A percentile compares a stretch with the other conserved stretches of the same genome.
phyloP scores from a whole-genome alignment of 768 basidiomycete species.

The Naematelia aurantialba region DNA sequence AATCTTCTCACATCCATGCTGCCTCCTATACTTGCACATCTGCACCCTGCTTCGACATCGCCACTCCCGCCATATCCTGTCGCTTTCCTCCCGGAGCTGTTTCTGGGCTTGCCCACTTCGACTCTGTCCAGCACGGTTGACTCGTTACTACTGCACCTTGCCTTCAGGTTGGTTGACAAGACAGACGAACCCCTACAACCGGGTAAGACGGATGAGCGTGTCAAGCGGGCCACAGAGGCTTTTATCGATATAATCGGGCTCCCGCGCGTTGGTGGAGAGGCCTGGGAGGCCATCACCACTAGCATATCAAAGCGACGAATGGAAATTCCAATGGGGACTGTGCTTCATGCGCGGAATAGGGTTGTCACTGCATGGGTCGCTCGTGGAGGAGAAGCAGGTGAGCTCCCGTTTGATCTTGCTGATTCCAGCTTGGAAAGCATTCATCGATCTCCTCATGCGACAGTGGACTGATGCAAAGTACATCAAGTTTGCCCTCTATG shows the following conservation, averaged over 20 bases:
- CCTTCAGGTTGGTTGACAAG: neutral
- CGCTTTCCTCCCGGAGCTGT: conserved; percentile 38
- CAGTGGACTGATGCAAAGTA: conserved; percentile 74
- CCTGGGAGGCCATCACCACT: conserved; percentile 30
- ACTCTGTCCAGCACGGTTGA: conserved; percentile 57
- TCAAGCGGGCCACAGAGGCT: conserved; percentile 58
- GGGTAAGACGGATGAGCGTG: conserved; percentile 53
- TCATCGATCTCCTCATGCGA: conserved; percentile 53
- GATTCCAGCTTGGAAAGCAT: conserved; percentile 9
- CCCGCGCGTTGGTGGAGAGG: conserved; percentile 46
- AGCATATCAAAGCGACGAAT: neutral
- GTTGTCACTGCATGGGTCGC: conserved; percentile 68
- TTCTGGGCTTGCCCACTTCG: conserved; percentile 52
- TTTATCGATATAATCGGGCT: conserved; percentile 57
- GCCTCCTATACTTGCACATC: conserved; percentile 49
- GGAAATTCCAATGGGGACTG: neutral
- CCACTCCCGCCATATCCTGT: conserved; percentile 28
- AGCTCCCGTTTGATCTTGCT: neutral
- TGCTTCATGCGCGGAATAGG: conserved; percentile 48
- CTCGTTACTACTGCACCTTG: conserved; percentile 37
- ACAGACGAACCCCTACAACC: conserved; percentile 3
- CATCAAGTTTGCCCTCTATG: conserved; percentile 71
- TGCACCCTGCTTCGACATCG: conserved; percentile 50
- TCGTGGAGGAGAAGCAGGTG: conserved; percentile 51
- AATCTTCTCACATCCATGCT: conserved; percentile 57